Conservation (phyloP, 2,329 filamentous ascomycete species). For the Purpureocillium lavendulum region DNA sequence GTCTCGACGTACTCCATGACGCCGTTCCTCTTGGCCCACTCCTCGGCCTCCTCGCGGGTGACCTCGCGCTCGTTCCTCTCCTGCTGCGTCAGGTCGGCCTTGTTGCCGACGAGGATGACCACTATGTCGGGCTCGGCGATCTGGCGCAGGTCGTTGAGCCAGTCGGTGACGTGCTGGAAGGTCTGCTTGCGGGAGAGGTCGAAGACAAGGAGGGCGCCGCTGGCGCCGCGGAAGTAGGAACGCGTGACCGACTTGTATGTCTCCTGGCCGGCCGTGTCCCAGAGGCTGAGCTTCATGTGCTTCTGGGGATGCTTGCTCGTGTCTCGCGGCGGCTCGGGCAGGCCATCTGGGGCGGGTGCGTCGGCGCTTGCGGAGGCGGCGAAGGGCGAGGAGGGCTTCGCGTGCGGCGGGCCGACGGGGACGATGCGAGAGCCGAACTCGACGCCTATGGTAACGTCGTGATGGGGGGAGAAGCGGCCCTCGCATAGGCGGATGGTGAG, state of each 20-base stretch:
- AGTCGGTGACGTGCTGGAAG: slow-evolving; percentile 81
- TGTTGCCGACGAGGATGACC: slow-evolving; percentile 92
- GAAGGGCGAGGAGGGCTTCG: slow-evolving; percentile 30
- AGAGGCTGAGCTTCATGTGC: slow-evolving; percentile 89
- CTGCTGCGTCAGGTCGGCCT: slow-evolving; percentile 65
- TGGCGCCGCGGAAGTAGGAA: slow-evolving; percentile 80
- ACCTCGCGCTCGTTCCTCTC: slow-evolving; percentile 66
- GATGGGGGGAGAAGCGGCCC: slow-evolving; percentile 86
- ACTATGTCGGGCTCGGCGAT: slow-evolving; percentile 96
- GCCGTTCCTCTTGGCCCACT: slow-evolving; percentile 79
- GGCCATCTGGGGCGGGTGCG: slow-evolving; percentile 24
- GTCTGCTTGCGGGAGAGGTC: slow-evolving; percentile 83
- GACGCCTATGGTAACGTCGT: slow-evolving; percentile 95
- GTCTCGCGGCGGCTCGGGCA: slow-evolving; percentile 44
- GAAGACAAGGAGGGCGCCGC: slow-evolving; percentile 74
- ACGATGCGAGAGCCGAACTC: slow-evolving; percentile 93
- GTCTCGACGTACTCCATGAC: slow-evolving; percentile 95
- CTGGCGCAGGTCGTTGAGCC: slow-evolving; percentile 87
- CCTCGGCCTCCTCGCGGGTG: slow-evolving; percentile 72
- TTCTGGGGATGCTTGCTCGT: slow-evolving; percentile 40
- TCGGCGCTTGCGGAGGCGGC: slow-evolving; percentile 11
- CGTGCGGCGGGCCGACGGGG: slow-evolving; percentile 75
- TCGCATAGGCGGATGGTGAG: slow-evolving; percentile 94
- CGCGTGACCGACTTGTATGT: slow-evolving; percentile 95
- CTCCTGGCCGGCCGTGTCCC: slow-evolving; percentile 96